These are phyloP conservation scores for Evansstolkia leycettana DNA, from an alignment of 495 filamentous ascomycete genomes.

Conservation along the genomic window DNA sequence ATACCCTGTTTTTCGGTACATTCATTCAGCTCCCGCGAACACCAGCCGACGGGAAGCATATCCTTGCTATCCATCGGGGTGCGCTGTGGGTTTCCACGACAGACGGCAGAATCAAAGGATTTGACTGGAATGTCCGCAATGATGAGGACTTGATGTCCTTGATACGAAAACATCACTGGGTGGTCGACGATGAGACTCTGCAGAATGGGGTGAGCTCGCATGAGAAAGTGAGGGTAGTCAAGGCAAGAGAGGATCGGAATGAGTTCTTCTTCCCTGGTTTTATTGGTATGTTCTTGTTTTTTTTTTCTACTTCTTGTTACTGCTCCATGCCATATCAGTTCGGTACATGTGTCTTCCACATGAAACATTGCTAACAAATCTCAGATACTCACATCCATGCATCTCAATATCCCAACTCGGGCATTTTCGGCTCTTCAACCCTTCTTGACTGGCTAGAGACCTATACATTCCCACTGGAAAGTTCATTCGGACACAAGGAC, in stretches of 20 bases:
- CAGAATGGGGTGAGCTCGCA: not conserved
- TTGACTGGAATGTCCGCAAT: conserved; percentile 20
- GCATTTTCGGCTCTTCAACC: conserved; percentile 81
- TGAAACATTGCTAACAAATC: conserved; percentile 5
- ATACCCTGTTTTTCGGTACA: conserved; percentile 32
- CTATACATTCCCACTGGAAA: conserved; percentile 93
- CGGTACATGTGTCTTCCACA: not conserved
- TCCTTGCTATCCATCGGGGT: conserved; percentile 32
- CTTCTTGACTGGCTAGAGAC: conserved; percentile 83
- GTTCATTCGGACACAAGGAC: conserved; percentile 37
- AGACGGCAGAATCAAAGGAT: conserved; percentile 46
- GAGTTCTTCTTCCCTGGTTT: conserved; percentile 92
- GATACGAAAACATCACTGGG: conserved; percentile 34
- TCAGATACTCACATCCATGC: conserved; percentile 91
- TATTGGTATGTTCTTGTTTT: conserved; percentile 45
- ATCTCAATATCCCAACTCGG: conserved; percentile 82
- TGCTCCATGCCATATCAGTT: too few species aligned
- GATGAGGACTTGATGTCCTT: conserved; percentile 28
- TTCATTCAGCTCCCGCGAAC: conserved; percentile 31
- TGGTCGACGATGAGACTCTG: conserved; percentile 4
- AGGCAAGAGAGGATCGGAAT: conserved; percentile 23
- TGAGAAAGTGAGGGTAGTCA: conserved; percentile 13
- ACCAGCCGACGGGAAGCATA: conserved; percentile 9
- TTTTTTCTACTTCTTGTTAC: not conserved
- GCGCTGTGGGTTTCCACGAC: conserved; percentile 52